These are phyloP conservation scores for Xylariaceae sp. DNA, from an alignment of 2,329 filamentous ascomycete genomes.

Conservation along the genomic window DNA sequence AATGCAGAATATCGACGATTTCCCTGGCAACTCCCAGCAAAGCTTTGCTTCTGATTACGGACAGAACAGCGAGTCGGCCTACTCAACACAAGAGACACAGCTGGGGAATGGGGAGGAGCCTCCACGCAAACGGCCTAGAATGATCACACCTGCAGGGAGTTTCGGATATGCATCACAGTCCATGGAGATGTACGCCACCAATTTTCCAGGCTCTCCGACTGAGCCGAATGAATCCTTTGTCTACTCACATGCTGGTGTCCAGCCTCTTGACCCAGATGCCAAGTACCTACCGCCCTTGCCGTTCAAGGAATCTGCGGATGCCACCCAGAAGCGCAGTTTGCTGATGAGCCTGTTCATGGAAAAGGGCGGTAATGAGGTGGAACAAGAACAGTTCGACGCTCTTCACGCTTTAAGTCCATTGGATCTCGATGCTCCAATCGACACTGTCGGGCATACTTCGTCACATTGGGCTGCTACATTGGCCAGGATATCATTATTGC, in stretches of 20 bases:
- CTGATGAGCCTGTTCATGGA: slow-evolving; percentile 83
- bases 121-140: slow-evolving; percentile 73
- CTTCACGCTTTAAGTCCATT: slow-evolving; percentile 71
- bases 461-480: slow-evolving; percentile 96
- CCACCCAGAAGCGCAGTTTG: slow-evolving; percentile 76
- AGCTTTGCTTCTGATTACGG: slow-evolving; percentile 75
- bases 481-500: slow-evolving; percentile 77
- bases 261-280: slow-evolving; percentile 49
- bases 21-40: slow-evolving; percentile 77
- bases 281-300: slow-evolving; percentile 65
- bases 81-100: slow-evolving; percentile 56
- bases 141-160: slow-evolving; percentile 56
- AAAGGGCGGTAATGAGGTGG: slow-evolving; percentile 63
- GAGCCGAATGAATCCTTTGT: slow-evolving; percentile 79
- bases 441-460: slow-evolving; percentile 83
- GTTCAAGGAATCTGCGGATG: slow-evolving; percentile 58
- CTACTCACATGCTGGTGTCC: slow-evolving; percentile 54
- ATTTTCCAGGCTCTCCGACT: slow-evolving; percentile 70
- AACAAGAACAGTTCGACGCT: slow-evolving; percentile 68
- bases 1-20: slow-evolving; percentile 66
- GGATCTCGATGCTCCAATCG: slow-evolving; percentile 90
- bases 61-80: slow-evolving; percentile 69
- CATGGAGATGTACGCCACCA: slow-evolving; percentile 44
- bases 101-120: slow-evolving; percentile 66
- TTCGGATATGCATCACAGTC: slow-evolving; percentile 51